Conservation (phyloP, 2,329 filamentous ascomycete genomes). For the Colletotrichum falcatum region DNA sequence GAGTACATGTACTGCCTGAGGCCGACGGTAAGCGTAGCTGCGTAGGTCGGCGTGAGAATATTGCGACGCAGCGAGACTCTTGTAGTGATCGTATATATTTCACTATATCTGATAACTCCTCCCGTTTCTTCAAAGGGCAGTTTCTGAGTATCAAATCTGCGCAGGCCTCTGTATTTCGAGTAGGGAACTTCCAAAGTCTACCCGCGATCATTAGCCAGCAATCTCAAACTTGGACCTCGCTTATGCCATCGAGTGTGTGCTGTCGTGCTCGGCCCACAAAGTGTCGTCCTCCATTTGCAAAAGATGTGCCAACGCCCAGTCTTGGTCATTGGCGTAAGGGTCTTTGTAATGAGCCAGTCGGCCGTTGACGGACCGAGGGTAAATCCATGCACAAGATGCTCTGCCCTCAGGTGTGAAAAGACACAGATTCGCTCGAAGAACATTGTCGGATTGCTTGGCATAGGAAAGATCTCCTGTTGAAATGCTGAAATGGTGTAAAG, state of each 20-base stretch:
- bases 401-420: slow-evolving; percentile 33
- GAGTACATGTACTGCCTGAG: background rate
- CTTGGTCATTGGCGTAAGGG: slow-evolving; percentile 38
- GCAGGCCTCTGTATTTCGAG: background rate
- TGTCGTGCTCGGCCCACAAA: background rate
- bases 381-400: slow-evolving; percentile 38
- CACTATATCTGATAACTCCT: no score
- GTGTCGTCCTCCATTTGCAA: slow-evolving; percentile 33
- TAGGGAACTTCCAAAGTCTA: no score
- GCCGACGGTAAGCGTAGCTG: no score
- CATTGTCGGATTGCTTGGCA: slow-evolving; percentile 12
- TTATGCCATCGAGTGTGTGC: background rate
- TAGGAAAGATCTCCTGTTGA: slow-evolving; percentile 2
- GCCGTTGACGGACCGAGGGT: slow-evolving; percentile 36
- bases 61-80: no score
- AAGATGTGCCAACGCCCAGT: slow-evolving; percentile 35
- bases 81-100: no score
- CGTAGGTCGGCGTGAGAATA: no score
- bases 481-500: slow-evolving; percentile 32
- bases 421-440: slow-evolving; percentile 28
- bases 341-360: slow-evolving; percentile 31
- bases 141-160: no score
- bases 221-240: background rate
- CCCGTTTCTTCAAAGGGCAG: no score
- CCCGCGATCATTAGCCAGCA: background rate